Base-by-base conservation (phyloP, 495 filamentous ascomycete genomes). In the Baudoinia panamericana region DNA sequence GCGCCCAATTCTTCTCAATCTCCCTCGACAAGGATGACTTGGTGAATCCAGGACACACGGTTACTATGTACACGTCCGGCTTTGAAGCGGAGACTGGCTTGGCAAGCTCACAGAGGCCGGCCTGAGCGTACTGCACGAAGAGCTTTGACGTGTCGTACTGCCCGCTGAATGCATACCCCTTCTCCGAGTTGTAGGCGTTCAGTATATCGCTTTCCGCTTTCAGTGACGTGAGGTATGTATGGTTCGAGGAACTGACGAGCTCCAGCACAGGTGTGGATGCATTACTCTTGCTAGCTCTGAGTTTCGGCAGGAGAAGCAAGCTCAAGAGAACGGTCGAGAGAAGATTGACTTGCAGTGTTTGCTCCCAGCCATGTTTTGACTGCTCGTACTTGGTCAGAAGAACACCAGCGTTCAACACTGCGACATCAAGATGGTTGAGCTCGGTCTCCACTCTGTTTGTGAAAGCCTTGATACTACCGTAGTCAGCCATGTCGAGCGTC, bases 251-350 rank as follows among this genome's bases (percentile, higher is more conserved):
- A 17, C 44, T 40, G 6, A 55, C 39, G 20, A 56, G 35, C 31
- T 51, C 41, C 4, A 56, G 44, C 3, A 48, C 35, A 2, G 54
- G 48, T 13, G 30, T 42, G 24, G 17, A 42, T 5, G 27, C 31
- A 15, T n/a, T 18, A 0, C 31, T 51, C 22, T 29, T 52, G 17
- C 27, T 41, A 1, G 27, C 36, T 4, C 37, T 31, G 23, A 70
- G 31, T 28, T 58, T 54, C 0, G 73, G 73, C 1, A 81, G 59
- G 16, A 81, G 51, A 0, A 76, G 54, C 13, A 75, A 21, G 0
- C 63, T 72, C 20, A 81, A 55, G 2, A 80, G 50, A 8, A 65
- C 59, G 0, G 73, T 77, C 3, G 69, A 71, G 3, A 81, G 56
- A 0, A 68, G 63, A 45, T 81, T 78, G 35, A 79, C 69, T 49